These are phyloP conservation scores for Raffaelea ambrosiae DNA, from an alignment of 2,329 filamentous ascomycete genomes.

Conservation along the genomic window DNA sequence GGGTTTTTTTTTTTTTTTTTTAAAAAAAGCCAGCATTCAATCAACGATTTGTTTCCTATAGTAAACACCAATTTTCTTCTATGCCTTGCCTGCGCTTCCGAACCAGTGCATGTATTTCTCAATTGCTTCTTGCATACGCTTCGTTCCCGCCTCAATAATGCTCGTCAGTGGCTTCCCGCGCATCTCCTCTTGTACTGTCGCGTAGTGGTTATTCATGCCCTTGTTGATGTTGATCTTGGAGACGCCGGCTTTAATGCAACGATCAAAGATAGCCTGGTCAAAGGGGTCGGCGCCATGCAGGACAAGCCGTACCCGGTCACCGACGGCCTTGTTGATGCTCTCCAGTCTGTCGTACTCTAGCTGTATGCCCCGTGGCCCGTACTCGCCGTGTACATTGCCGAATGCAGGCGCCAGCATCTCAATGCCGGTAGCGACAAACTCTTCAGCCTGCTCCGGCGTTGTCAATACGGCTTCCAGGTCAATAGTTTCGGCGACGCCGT, in stretches of 20 bases:
- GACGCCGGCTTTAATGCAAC: conserved; percentile 36
- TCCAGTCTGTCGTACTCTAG: conserved; percentile 48
- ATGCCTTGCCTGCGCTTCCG: conserved; percentile 36
- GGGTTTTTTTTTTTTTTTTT: too few relatives aligned
- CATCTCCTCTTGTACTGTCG: conserved; percentile 34
- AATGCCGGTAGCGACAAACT: conserved; percentile 64
- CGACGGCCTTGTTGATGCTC: conserved; percentile 33
- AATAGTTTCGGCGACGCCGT: conserved; percentile 57
- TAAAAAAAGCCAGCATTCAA: too few relatives aligned
- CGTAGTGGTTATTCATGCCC: conserved; percentile 41
- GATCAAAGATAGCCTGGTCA: conserved; percentile 31
- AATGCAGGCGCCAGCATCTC: conserved; percentile 69
- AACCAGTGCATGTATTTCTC: conserved; percentile 37
- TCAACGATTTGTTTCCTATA: too few relatives aligned
- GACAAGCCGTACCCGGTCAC: conserved; percentile 35
- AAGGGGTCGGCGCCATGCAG: conserved; percentile 42
- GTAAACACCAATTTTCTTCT: too few relatives aligned
- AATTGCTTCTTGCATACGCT: conserved; percentile 38
- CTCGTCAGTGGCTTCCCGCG: conserved; percentile 34
- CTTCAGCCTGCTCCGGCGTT: conserved; percentile 58
- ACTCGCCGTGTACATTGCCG: conserved; percentile 68
- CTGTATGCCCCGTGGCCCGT: conserved; percentile 55
- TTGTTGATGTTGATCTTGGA: conserved; percentile 45
- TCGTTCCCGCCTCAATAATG: conserved; percentile 37
- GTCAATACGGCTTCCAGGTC: conserved; percentile 46